Percentiles rank a stretch among this genome's conserved stretches.
phyloP scores from a whole-genome alignment of 148 eudicot species.

The Limonium bicolor region DNA sequence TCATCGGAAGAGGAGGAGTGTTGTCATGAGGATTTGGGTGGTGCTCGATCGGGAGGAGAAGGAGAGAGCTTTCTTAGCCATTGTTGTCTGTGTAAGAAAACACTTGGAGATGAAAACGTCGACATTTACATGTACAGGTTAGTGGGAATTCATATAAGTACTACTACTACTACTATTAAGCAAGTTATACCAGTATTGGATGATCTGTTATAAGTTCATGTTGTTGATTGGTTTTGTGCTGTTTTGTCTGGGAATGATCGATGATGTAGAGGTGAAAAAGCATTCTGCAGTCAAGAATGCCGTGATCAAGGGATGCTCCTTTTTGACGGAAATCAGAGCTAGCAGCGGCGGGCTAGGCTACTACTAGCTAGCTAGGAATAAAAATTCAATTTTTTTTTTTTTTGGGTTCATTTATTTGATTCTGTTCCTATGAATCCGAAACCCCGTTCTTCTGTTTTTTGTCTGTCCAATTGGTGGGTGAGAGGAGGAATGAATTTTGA shows the following conservation, averaged over 20 bases:
- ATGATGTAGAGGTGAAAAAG: constrained; percentile 65
- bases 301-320: constrained; percentile 68
- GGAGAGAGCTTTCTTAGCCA: constrained; percentile 53
- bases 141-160: no score
- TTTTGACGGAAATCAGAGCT: constrained; percentile 35
- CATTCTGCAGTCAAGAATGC: constrained; percentile 81
- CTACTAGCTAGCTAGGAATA: no score
- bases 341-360: no score
- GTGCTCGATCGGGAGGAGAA: constrained; percentile 3
- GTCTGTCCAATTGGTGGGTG: no score
- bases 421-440: no score
- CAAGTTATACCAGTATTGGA: not conserved
- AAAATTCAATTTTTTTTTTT: no score
- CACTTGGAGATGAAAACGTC: constrained; percentile 44
- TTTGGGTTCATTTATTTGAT: no score
- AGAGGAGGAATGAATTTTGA: no score
- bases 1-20: no score
- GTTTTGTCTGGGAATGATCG: not conserved
- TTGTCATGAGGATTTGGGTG: constrained; percentile 1
- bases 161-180: not conserved
- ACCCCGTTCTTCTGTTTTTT: no score
- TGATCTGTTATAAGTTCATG: not conserved
- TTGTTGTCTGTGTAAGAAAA: constrained; percentile 57
- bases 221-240: constrained; percentile 2
- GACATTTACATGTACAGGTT: constrained; percentile 87